These are phyloP conservation scores for Yamadazyma siamensis DNA, from an alignment of 1,139 yeast species.

Conservation along the genomic window DNA sequence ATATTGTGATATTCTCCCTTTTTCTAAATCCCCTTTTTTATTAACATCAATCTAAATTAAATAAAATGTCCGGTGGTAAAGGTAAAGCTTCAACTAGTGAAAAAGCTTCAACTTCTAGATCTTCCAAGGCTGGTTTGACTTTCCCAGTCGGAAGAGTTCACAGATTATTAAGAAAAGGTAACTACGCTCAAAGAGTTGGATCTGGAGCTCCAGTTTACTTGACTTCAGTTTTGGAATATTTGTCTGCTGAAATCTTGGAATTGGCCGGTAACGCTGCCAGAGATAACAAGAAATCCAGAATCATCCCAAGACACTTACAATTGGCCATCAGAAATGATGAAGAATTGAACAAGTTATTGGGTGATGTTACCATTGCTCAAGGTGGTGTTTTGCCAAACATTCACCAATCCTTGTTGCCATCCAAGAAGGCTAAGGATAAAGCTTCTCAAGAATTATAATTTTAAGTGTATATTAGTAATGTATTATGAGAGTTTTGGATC, in stretches of 20 bases:
- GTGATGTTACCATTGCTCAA: slow-evolving; percentile 73
- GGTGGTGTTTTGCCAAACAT: slow-evolving; percentile 99
- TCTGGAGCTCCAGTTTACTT: slow-evolving; percentile 97
- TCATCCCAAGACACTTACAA: slow-evolving; percentile 97
- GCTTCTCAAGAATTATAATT: slow-evolving; percentile 82
- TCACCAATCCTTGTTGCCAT: slow-evolving; percentile 92
- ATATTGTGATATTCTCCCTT: too few relatives aligned
- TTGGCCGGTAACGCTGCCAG: slow-evolving; percentile 99
- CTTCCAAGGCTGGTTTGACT: slow-evolving; percentile 96
- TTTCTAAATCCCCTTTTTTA: slow-evolving; percentile 6
- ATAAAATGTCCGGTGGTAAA: slow-evolving; percentile 93
- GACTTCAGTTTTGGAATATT: slow-evolving; percentile 93
- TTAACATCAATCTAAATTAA: slow-evolving; percentile 4
- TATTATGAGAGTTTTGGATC: slow-evolving; percentile 8
- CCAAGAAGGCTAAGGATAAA: slow-evolving; percentile 76
- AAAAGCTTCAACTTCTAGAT: slow-evolving; percentile 95
- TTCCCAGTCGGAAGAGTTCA: slow-evolving; percentile 99
- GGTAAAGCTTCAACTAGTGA: slow-evolving; percentile 94
- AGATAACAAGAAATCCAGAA: slow-evolving; percentile 97
- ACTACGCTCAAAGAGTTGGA: slow-evolving; percentile 99
- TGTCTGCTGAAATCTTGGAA: slow-evolving; percentile 96
- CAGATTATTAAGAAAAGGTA: slow-evolving; percentile 95
- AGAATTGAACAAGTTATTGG: slow-evolving; percentile 81
- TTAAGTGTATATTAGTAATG: slow-evolving; percentile 9
- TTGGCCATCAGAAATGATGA: slow-evolving; percentile 98